phyloP scores from a whole-genome alignment of 2,329 filamentous ascomycete species.

The Setomelanomma holmii region DNA sequence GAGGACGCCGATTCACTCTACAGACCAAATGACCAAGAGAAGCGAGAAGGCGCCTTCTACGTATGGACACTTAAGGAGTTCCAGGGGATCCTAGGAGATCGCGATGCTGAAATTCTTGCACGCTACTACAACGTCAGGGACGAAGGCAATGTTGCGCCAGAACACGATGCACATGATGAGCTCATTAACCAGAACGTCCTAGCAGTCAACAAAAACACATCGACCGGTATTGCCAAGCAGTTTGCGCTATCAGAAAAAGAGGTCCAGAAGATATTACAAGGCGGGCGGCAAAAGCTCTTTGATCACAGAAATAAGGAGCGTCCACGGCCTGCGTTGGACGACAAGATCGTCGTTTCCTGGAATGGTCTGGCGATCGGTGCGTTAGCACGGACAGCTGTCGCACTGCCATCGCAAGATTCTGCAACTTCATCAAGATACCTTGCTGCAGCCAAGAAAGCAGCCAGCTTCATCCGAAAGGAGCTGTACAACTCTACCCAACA shows the following conservation, averaged over 20 bases:
- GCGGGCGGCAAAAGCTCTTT: slow-evolving; percentile 72
- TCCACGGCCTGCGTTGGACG: slow-evolving; percentile 78
- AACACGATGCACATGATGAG: slow-evolving; percentile 89
- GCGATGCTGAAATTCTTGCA: slow-evolving; percentile 76
- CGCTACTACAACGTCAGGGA: slow-evolving; percentile 84
- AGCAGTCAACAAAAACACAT: slow-evolving; percentile 68
- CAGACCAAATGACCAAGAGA: slow-evolving; percentile 75
- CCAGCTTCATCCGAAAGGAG: slow-evolving; percentile 72
- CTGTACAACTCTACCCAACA: slow-evolving; percentile 72
- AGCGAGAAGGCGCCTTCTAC: slow-evolving; percentile 91
- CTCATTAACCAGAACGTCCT: slow-evolving; percentile 94
- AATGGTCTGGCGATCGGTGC: slow-evolving; percentile 88
- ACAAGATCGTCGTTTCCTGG: slow-evolving; percentile 86
- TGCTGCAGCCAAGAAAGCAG: slow-evolving; percentile 70
- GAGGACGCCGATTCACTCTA: slow-evolving; percentile 89
- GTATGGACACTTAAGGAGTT: slow-evolving; percentile 92
- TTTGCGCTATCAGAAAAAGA: slow-evolving; percentile 75
- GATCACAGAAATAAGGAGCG: slow-evolving; percentile 77
- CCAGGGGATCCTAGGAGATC: slow-evolving; percentile 72
- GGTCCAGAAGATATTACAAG: slow-evolving; percentile 70
- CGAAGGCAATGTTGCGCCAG: slow-evolving; percentile 83
- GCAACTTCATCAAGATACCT: slow-evolving; percentile 68
- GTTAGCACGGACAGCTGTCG: slow-evolving; percentile 75
- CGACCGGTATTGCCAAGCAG: slow-evolving; percentile 73
- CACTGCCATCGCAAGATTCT: slow-evolving; percentile 67